phyloP scores from a whole-genome alignment of 306 rosid genomes.

The Vicia villosa region DNA sequence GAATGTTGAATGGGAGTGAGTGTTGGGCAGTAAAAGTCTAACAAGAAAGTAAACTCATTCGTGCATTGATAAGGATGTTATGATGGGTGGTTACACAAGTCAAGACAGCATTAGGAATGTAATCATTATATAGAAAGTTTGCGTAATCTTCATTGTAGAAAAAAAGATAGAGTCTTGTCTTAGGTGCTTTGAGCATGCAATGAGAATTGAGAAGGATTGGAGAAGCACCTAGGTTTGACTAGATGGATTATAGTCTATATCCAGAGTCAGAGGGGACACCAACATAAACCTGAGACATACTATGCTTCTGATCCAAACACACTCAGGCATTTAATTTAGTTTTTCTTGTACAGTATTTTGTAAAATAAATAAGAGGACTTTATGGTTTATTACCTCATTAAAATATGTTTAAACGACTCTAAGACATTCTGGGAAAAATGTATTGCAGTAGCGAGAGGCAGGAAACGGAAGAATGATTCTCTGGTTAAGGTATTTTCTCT shows the following conservation, averaged over 20 bases:
- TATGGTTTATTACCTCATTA: not conserved
- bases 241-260: not conserved
- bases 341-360: constrained; percentile 25
- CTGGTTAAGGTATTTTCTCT: constrained; percentile 52
- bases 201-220: not conserved
- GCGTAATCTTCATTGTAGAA: not conserved
- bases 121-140: not conserved
- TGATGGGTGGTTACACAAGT: not conserved
- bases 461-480: constrained; percentile 68
- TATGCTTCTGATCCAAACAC: not conserved
- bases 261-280: not conserved
- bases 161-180: not conserved
- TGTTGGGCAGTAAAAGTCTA: not conserved
- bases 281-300: not conserved
- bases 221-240: not conserved
- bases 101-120: not conserved
- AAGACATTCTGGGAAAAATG: constrained; percentile 36
- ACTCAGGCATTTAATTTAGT: constrained; percentile 7
- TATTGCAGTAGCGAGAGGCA: constrained; percentile 67
- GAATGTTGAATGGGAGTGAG: not conserved
- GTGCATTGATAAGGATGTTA: not conserved
- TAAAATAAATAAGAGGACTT: constrained; percentile 16
- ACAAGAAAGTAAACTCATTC: not conserved
- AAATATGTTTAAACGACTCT: constrained; percentile 33
- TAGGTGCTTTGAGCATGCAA: not conserved